Conservation (phyloP, 169 alveolate species). For the Plasmodium reichenowi region DNA sequence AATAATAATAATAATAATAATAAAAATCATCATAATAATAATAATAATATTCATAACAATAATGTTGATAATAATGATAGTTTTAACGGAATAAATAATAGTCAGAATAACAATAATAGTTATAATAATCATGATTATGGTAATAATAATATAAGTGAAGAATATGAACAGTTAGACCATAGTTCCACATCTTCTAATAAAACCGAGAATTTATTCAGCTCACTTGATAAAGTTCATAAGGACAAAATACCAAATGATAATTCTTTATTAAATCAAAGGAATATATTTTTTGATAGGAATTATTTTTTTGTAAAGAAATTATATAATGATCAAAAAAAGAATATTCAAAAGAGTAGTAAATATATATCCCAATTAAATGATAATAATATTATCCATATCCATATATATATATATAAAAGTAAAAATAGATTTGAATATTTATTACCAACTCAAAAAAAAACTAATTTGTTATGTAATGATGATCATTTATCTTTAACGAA, state of each 20-base stretch:
- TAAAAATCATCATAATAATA: too few species aligned
- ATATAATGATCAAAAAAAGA: constrained; percentile 55
- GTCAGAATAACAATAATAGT: background rate
- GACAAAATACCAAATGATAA: background rate
- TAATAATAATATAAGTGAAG: background rate
- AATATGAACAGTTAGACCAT: background rate
- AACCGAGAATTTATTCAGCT: constrained; percentile 21
- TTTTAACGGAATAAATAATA: background rate
- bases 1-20: background rate
- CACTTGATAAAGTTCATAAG: constrained; percentile 11
- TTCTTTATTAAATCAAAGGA: constrained; percentile 44
- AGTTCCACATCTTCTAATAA: constrained; percentile 43
- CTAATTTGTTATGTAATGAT: constrained; percentile 39
- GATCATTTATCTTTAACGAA: constrained; percentile 32
- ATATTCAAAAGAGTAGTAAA: constrained; percentile 26
- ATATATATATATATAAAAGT: constrained; percentile 71
- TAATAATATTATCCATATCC: constrained; percentile 25
- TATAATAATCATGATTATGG: background rate
- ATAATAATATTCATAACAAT: background rate
- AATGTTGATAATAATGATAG: background rate
- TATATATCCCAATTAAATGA: constrained; percentile 39
- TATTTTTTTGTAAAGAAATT: constrained; percentile 69
- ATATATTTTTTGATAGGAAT: constrained; percentile 60
- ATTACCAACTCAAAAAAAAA: constrained; percentile 32
- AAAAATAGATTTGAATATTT: constrained; percentile 68